These are phyloP conservation scores for Mycocentrospora acerina DNA, from an alignment of 2,329 filamentous ascomycete genomes.

Conservation along the genomic window DNA sequence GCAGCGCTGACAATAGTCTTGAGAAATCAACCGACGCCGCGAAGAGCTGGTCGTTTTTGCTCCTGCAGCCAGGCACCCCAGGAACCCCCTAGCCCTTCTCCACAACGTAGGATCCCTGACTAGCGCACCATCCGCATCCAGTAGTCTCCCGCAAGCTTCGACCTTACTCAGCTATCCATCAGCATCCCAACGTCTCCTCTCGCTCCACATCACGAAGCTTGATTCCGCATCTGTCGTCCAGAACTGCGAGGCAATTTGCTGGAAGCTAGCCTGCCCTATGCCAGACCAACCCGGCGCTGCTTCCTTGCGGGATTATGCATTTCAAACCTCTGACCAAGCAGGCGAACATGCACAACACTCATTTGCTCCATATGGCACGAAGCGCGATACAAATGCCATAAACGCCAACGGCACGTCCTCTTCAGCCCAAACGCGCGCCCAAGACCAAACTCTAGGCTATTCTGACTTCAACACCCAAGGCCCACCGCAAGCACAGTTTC, in stretches of 20 bases:
- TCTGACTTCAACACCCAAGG: slow-evolving; percentile 20
- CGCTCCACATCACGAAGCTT: slow-evolving; percentile 5
- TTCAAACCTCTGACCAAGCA: slow-evolving; percentile 39
- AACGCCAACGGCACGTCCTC: slow-evolving; percentile 17
- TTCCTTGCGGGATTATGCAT: slow-evolving; percentile 31
- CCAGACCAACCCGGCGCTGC: slow-evolving; percentile 26
- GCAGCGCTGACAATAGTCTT: no score
- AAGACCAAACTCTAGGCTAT: slow-evolving; percentile 21
- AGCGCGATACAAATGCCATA: slow-evolving; percentile 23
- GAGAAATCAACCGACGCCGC: no score
- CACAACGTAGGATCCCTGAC: no score
- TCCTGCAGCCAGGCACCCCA: no score
- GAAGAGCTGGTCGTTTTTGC: no score
- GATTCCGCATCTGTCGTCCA: slow-evolving; percentile 9
- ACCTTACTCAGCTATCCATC: slow-evolving; percentile 28
- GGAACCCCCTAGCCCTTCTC: no score
- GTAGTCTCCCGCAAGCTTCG: slow-evolving; percentile 11
- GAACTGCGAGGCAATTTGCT: slow-evolving; percentile 14
- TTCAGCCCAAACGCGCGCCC: slow-evolving; percentile 15
- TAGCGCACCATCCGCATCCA: slow-evolving; percentile 2
- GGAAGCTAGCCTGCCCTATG: slow-evolving; percentile 26
- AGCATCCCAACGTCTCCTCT: slow-evolving; percentile 12
- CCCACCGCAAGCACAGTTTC: slow-evolving; percentile 19
- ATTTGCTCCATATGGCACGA: slow-evolving; percentile 29
- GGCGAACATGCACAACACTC: slow-evolving; percentile 17